A percentile compares a stretch with the other conserved stretches of the same genome.
phyloP scores from a whole-genome alignment of 139 green algal genomes.

The Cymbomonas tetramitiformis region DNA sequence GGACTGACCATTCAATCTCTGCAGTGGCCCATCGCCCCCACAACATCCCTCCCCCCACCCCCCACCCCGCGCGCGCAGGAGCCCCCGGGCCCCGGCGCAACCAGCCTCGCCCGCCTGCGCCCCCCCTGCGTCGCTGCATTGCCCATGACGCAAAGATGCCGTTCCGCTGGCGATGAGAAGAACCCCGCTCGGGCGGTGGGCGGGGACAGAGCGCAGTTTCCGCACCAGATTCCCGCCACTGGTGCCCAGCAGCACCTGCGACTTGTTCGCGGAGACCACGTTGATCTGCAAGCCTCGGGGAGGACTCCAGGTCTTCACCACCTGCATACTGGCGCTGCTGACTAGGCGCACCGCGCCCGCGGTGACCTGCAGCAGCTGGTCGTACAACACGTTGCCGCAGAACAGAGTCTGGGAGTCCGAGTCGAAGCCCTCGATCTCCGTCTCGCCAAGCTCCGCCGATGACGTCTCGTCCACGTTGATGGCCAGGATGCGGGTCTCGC shows the following conservation, averaged over 20 bases:
- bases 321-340: constrained; percentile 16
- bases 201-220: too few species aligned
- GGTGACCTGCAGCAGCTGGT: constrained; percentile 73
- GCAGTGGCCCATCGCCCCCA: too few species aligned
- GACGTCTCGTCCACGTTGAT: constrained; percentile 62
- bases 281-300: constrained; percentile 36
- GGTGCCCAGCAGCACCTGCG: constrained; percentile 54
- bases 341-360: constrained; percentile 35
- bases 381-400: constrained; percentile 58
- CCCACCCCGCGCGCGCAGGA: too few species aligned
- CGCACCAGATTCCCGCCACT: constrained; percentile 50
- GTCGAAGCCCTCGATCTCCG: constrained; percentile 65
- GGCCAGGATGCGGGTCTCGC: constrained; percentile 66
- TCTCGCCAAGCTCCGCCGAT: constrained; percentile 65
- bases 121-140: too few species aligned
- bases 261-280: constrained; percentile 47
- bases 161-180: too few species aligned
- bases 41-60: too few species aligned
- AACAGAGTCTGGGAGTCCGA: constrained; percentile 57
- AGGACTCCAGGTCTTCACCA: constrained; percentile 48
- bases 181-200: too few species aligned
- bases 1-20: too few species aligned
- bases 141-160: too few species aligned
- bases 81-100: too few species aligned
- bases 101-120: too few species aligned